Conservation (phyloP, 2,329 filamentous ascomycete genomes). For the Endothia cerciana region DNA sequence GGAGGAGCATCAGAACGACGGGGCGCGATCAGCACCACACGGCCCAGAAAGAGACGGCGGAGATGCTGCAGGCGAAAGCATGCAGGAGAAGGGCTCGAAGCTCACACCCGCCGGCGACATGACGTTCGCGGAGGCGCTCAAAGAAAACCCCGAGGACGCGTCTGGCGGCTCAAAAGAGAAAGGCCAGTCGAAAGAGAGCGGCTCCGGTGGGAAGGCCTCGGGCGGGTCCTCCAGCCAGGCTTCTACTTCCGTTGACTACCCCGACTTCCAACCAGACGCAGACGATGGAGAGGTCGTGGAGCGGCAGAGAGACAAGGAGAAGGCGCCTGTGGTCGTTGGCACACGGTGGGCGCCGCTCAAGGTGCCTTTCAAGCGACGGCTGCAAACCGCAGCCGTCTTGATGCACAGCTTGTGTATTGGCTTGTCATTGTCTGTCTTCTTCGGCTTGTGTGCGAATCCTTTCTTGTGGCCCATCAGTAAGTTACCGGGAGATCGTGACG, state of each 20-base stretch:
- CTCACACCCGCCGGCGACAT: constrained; percentile 24
- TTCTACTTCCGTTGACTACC: constrained; percentile 27
- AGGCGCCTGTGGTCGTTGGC: constrained; percentile 42
- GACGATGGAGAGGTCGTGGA: constrained; percentile 18
- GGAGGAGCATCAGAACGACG: neutral
- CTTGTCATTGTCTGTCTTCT: constrained; percentile 78
- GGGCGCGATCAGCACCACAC: neutral
- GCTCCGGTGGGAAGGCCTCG: neutral
- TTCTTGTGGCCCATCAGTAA: constrained; percentile 77
- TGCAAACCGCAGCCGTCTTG: constrained; percentile 79
- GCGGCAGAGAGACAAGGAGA: constrained; percentile 20
- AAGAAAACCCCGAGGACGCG: constrained; percentile 13
- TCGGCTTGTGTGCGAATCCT: constrained; percentile 88
- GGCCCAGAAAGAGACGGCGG: neutral
- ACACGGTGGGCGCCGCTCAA: constrained; percentile 85
- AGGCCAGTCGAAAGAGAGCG: neutral
- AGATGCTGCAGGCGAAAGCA: neutral
- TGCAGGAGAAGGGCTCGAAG: constrained; percentile 10
- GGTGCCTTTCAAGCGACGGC: constrained; percentile 69
- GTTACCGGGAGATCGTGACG: neutral
- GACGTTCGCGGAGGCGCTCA: constrained; percentile 28
- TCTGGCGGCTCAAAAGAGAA: neutral
- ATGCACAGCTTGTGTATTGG: constrained; percentile 74
- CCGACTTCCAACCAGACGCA: constrained; percentile 21
- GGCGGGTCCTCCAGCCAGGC: constrained; percentile 16